A percentile compares a stretch with the other conserved stretches of the same genome.
Evolutionary conservation across 1,284 basidiomycete species (phyloP).

Genomic region (Sporisorium sorghi): DNA sequence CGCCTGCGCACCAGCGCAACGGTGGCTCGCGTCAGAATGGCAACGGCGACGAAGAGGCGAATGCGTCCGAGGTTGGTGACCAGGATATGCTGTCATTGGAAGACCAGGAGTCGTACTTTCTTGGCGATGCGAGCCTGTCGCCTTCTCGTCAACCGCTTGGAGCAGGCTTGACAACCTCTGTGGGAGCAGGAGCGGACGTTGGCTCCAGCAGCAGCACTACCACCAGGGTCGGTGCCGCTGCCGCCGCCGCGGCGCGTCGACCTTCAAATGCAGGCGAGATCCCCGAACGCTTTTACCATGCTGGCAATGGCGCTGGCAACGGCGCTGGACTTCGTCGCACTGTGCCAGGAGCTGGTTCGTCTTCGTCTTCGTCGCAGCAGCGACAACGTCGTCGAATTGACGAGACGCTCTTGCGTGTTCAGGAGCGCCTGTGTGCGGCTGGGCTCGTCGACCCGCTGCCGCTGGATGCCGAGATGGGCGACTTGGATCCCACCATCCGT

Average conservation of each 20-base stretch:
- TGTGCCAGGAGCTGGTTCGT: neutral
- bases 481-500: conserved; percentile 53
- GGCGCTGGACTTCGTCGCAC: conserved; percentile 10
- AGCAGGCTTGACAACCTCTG: conserved; percentile 10
- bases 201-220: neutral
- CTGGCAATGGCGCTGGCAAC: conserved; percentile 7
- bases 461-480: conserved; percentile 62
- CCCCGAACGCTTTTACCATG: conserved; percentile 39
- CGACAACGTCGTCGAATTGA: conserved; percentile 54
- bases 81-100: conserved; percentile 49
- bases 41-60: conserved; percentile 3
- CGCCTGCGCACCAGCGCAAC: conserved; percentile 23
- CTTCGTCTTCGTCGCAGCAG: conserved; percentile 12
- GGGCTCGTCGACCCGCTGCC: conserved; percentile 62
- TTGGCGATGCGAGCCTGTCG: conserved; percentile 34
- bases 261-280: conserved; percentile 26
- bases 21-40: conserved; percentile 8
- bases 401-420: conserved; percentile 51
- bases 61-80: conserved; percentile 15
- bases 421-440: conserved; percentile 59
- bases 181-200: conserved; percentile 27
- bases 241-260: conserved; percentile 13
- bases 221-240: conserved; percentile 14
- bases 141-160: conserved; percentile 19
- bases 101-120: conserved; percentile 48